Evolutionary conservation across 495 filamentous ascomycete species (phyloP).

Genomic region (Aspergillus cavernicola): DNA sequence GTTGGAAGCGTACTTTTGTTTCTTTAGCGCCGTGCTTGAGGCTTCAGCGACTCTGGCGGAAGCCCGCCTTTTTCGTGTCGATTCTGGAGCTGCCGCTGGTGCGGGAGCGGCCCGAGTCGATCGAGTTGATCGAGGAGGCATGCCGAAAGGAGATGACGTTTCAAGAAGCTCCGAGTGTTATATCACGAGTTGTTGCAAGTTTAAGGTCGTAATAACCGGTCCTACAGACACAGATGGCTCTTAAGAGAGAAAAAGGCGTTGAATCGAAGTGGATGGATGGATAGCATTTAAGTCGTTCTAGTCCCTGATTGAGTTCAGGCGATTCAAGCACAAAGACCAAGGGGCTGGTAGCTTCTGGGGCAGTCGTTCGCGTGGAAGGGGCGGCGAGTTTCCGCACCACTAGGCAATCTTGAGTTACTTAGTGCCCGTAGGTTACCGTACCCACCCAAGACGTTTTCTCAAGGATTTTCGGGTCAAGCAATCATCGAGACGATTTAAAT

Average conservation of each 20-base stretch:
- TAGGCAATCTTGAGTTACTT: constrained; percentile 16
- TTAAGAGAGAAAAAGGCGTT: neutral
- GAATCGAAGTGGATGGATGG: neutral
- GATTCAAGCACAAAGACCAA: constrained; percentile 16
- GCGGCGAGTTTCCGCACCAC: constrained; percentile 18
- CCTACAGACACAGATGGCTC: constrained; percentile 9
- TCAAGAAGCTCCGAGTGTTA: neutral
- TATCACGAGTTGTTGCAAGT: too few relatives aligned
- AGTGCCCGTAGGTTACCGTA: constrained; percentile 1
- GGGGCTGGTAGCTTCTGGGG: constrained; percentile 19
- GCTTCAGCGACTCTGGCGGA: constrained; percentile 32
- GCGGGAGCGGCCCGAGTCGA: constrained; percentile 38
- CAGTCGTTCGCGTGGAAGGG: constrained; percentile 19
- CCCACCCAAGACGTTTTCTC: constrained; percentile 9
- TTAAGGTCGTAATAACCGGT: neutral
- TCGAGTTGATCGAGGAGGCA: constrained; percentile 29
- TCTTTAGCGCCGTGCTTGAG: constrained; percentile 32
- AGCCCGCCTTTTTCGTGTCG: constrained; percentile 39
- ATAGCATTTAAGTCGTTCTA: constrained; percentile 3
- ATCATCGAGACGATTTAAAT: neutral
- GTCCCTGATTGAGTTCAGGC: constrained; percentile 19
- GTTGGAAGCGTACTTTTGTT: constrained; percentile 42
- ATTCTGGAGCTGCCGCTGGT: constrained; percentile 31
- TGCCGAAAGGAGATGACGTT: constrained; percentile 14
- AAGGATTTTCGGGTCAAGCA: constrained; percentile 14